Percentiles rank a stretch among this genome's conserved stretches.
Conservation (phyloP, 1,284 basidiomycete species). For the Pholiota adiposa region DNA sequence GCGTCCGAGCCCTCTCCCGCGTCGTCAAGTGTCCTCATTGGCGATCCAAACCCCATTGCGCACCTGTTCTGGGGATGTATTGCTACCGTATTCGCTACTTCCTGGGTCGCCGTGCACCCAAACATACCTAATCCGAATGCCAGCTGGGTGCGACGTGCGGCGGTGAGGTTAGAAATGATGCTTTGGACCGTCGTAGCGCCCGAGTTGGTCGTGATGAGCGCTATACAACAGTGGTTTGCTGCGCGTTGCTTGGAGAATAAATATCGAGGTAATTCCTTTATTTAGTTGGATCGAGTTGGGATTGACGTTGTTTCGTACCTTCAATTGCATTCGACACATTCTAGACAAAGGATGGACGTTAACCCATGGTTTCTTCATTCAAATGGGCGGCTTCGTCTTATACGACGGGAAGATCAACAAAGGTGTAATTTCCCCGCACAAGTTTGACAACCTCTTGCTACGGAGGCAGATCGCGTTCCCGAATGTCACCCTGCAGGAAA, state of each 20-base stretch:
- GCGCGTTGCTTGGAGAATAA: slow-evolving; percentile 22
- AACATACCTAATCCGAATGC: slow-evolving; percentile 32
- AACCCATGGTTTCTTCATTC: slow-evolving; percentile 12
- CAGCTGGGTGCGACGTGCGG: neutral
- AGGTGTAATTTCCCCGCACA: neutral
- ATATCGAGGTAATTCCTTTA: slow-evolving; percentile 4
- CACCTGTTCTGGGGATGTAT: slow-evolving; percentile 34
- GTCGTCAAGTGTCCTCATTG: no score
- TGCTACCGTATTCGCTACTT: slow-evolving; percentile 35
- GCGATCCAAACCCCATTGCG: no score
- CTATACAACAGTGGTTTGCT: slow-evolving; percentile 30
- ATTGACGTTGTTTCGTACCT: neutral
- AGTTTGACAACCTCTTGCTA: slow-evolving; percentile 8
- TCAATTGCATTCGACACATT: neutral
- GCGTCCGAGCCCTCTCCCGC: no score
- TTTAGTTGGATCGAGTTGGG: neutral
- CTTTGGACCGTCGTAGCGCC: slow-evolving; percentile 32
- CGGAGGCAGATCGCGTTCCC: slow-evolving; percentile 10
- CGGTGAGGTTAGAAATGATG: slow-evolving; percentile 25
- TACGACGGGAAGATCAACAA: neutral
- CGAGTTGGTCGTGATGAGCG: slow-evolving; percentile 35
- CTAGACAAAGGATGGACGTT: neutral
- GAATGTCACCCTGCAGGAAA: slow-evolving; percentile 21
- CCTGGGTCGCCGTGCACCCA: slow-evolving; percentile 41
- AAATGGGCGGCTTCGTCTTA: slow-evolving; percentile 32